Evolutionary conservation across 2,329 filamentous ascomycete genomes (phyloP), one percentile per base, ranked within the genome.

Genomic region (Sphaerulina populicola): DNA sequence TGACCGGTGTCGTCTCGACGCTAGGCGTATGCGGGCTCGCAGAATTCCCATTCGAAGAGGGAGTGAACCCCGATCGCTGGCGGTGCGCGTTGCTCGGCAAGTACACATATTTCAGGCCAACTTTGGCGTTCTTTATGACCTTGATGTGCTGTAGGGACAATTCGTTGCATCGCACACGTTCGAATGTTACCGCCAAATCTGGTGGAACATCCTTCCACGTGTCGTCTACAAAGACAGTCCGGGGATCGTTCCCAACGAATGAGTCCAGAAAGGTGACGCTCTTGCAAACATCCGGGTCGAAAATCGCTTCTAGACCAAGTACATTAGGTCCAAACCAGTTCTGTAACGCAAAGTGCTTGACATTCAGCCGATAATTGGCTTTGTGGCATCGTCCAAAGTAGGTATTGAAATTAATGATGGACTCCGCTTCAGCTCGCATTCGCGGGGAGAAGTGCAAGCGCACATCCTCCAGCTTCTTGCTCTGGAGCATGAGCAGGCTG

Each of bases 401-500:
- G 14, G 74, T 69, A 48, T 74, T 68, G 4, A 82, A 62, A 41
- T 71, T 74, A 21, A 81, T 71, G 42, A 76, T 79, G 5, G 78
- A 74, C 60, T 83, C 80, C 38, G 78, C 77, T 31, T 68, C 71
- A 33, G 76, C 72, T 21, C 79, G 72, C 77, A 83, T 83, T 1
- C 80, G 76, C 3, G 79, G 78, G 27, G 73, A 79, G 73, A 78
- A 83, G 59, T 83, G 79, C 53, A 83, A 55, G 48, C 71, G 76
- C 6, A 83, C 64, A 30, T 77, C 75, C 37, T 73, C 68, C 3
- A 83, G 66, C 47, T 77, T 77, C 54, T 71, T 74, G 4, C 77
- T 76, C n/a, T 74, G 69, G 11, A 72, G 64, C 6, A 83, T 65
- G 11, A 83, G 65, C 18, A 76, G 68, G 11, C 78, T 78, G 7